Percentiles rank a stretch among this genome's conserved stretches.
These are phyloP conservation scores for Casuarina cunninghamiana DNA, from an alignment of 306 rosid species.

Conservation along the genomic window DNA sequence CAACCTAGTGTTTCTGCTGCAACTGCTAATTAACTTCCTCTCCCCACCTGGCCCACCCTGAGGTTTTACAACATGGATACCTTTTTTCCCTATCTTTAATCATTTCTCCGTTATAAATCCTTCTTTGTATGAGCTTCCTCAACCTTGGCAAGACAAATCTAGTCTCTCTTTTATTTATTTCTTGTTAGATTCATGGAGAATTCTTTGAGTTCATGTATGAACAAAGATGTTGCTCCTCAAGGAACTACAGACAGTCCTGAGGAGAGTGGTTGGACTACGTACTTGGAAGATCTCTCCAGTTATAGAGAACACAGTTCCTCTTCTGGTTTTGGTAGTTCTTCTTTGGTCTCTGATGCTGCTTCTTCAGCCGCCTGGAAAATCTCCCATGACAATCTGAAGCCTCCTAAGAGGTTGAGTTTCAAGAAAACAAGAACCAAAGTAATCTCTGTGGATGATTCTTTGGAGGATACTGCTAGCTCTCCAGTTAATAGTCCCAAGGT, in stretches of 20 bases:
- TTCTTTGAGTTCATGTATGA: slow-evolving; percentile 48
- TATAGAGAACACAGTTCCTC: slow-evolving; percentile 30
- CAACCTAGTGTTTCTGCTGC: slow-evolving; percentile 41
- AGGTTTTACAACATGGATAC: slow-evolving; percentile 41
- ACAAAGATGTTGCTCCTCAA: slow-evolving; percentile 26
- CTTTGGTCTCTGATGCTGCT: slow-evolving; percentile 87
- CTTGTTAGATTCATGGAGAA: slow-evolving; percentile 48
- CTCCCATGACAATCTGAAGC: slow-evolving; percentile 28
- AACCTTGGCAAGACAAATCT: slow-evolving; percentile 15
- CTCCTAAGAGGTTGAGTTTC: slow-evolving; percentile 47
- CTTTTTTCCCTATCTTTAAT: slow-evolving; percentile 36
- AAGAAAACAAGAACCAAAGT: slow-evolving; percentile 58
- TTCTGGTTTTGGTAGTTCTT: slow-evolving; percentile 53
- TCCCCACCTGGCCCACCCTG: slow-evolving; percentile 46
- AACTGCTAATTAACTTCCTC: slow-evolving; percentile 52
- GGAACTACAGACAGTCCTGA: slow-evolving; percentile 23
- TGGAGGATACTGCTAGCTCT: slow-evolving; percentile 95
- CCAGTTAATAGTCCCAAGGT: slow-evolving; percentile 96
- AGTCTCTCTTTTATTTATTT: not conserved
- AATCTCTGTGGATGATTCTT: slow-evolving; percentile 56
- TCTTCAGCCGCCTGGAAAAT: slow-evolving; percentile 71
- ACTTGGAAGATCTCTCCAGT: slow-evolving; percentile 68
- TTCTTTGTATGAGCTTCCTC: slow-evolving; percentile 11
- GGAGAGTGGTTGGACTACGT: slow-evolving; percentile 96
- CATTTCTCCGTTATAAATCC: slow-evolving; percentile 47